Evolutionary conservation across 495 filamentous ascomycete genomes (phyloP).

Genomic region (Penicillium herquei): DNA sequence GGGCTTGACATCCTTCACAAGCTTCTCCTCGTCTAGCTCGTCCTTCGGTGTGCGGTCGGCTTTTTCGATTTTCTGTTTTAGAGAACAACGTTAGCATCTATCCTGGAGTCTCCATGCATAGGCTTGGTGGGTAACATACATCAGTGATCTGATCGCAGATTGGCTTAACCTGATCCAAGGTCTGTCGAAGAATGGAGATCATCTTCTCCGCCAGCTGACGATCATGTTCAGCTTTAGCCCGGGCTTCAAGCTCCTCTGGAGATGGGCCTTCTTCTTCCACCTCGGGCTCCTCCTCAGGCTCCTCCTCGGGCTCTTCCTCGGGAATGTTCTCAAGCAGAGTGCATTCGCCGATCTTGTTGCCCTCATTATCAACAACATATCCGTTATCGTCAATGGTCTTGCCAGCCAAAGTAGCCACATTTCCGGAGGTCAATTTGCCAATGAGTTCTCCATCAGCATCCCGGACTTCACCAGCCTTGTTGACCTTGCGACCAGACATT

Average conservation of each 20-base stretch:
- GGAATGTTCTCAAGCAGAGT: constrained; percentile 72
- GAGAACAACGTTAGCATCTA: constrained; percentile 19
- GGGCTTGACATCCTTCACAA: constrained; percentile 82
- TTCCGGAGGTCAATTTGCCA: constrained; percentile 73
- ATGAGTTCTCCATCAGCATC: constrained; percentile 80
- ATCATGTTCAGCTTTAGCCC: constrained; percentile 63
- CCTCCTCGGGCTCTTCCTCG: constrained; percentile 21
- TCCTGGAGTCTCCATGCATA: background rate
- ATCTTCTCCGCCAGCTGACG: constrained; percentile 77
- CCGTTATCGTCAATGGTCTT: constrained; percentile 85
- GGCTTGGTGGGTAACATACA: constrained; percentile 39
- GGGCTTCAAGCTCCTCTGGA: constrained; percentile 51
- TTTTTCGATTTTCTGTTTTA: constrained; percentile 64
- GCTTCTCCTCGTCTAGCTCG: constrained; percentile 85
- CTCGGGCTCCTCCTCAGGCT: constrained; percentile 12
- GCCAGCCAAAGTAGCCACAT: constrained; percentile 66
- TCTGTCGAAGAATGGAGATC: constrained; percentile 68
- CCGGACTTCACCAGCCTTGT: constrained; percentile 77
- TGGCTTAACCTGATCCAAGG: constrained; percentile 78
- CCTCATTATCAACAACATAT: constrained; percentile 79
- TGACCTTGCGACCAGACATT: constrained; percentile 76
- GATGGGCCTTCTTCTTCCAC: constrained; percentile 38
- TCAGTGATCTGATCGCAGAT: constrained; percentile 86
- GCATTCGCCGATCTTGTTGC: constrained; percentile 75
- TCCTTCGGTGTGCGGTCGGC: constrained; percentile 85